These are phyloP conservation scores for Lomentospora prolificans DNA, from an alignment of 2,329 filamentous ascomycete genomes.

Conservation along the genomic window DNA sequence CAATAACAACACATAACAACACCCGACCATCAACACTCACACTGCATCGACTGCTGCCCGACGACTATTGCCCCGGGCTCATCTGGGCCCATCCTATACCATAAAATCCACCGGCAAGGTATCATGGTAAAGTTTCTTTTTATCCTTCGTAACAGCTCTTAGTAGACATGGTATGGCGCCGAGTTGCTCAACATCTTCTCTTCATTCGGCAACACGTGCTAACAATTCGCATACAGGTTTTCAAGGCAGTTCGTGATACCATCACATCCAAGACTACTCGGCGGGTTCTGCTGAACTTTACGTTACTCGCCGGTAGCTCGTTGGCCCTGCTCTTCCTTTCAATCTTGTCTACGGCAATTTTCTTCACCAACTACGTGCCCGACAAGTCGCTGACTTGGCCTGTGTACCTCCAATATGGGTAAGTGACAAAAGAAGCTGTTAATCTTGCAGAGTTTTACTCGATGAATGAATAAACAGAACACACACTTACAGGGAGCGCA, in stretches of 20 bases:
- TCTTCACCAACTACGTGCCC: slow-evolving; percentile 48
- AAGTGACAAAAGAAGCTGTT: no score
- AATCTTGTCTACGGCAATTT: slow-evolving; percentile 37
- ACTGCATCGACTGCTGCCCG: no score
- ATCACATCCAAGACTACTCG: slow-evolving; percentile 42
- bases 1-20: no score
- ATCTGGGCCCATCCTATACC: no score
- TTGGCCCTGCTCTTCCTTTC: slow-evolving; percentile 36
- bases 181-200: background rate
- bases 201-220: background rate
- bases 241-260: slow-evolving; percentile 13
- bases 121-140: no score
- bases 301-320: slow-evolving; percentile 33
- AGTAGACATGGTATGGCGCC: background rate
- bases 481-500: background rate
- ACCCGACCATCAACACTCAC: no score
- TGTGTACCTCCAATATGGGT: slow-evolving; percentile 51
- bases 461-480: no score
- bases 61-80: no score
- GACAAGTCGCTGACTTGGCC: slow-evolving; percentile 42
- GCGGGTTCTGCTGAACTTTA: slow-evolving; percentile 36
- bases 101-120: no score
- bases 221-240: background rate
- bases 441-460: no score
- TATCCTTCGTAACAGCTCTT: no score